Conservation (phyloP, 2,329 filamentous ascomycete genomes). For the Rhynchosporium secalis region DNA sequence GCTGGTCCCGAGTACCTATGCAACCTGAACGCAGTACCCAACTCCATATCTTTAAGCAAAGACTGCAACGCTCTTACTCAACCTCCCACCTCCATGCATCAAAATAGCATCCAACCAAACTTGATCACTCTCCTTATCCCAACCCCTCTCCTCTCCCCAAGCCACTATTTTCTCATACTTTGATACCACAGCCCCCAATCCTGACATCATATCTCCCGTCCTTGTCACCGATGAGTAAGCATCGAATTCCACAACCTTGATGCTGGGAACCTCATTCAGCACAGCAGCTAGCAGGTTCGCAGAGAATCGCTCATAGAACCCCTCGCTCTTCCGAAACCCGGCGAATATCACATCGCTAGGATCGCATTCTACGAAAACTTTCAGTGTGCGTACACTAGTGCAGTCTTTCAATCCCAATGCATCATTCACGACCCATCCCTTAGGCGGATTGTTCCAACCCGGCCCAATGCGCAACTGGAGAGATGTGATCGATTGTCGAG, state of each 20-base stretch:
- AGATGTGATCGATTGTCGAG: slow-evolving; percentile 60
- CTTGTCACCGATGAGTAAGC: slow-evolving; percentile 66
- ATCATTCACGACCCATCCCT: slow-evolving; percentile 67
- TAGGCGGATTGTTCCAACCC: slow-evolving; percentile 69
- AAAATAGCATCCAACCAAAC: slow-evolving; percentile 34
- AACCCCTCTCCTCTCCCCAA: slow-evolving; percentile 69
- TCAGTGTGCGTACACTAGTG: slow-evolving; percentile 56
- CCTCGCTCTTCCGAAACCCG: slow-evolving; percentile 59
- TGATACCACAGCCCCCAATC: slow-evolving; percentile 54
- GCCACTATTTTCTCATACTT: slow-evolving; percentile 53
- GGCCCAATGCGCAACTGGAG: slow-evolving; percentile 72
- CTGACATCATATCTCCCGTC: slow-evolving; percentile 62
- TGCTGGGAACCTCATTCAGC: slow-evolving; percentile 55
- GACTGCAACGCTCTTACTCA: slow-evolving; percentile 25
- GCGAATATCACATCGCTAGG: slow-evolving; percentile 67
- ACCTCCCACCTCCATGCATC: slow-evolving; percentile 24
- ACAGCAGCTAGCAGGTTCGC: slow-evolving; percentile 57
- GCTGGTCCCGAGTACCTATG: background rate
- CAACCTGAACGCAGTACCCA: background rate
- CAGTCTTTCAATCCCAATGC: slow-evolving; percentile 65
- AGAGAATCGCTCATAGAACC: slow-evolving; percentile 71
- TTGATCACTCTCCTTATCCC: slow-evolving; percentile 51
- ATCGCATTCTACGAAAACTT: slow-evolving; percentile 71
- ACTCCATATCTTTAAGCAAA: slow-evolving; percentile 16
- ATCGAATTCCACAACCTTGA: slow-evolving; percentile 67